Evolutionary conservation across 1,284 basidiomycete genomes (phyloP).

Genomic region (Tremellales sp.): DNA sequence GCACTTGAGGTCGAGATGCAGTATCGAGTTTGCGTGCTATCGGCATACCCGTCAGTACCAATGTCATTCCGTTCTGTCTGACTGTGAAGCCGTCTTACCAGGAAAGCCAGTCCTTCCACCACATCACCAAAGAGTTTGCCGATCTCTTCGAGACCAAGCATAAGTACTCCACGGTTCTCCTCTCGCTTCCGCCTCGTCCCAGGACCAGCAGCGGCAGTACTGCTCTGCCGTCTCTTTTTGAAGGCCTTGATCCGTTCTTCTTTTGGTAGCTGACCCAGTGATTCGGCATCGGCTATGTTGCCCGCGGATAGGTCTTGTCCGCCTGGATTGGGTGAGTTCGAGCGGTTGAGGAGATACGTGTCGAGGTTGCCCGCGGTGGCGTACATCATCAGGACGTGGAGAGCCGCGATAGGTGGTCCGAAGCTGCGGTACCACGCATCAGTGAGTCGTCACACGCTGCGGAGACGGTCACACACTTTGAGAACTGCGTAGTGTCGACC

Average conservation of each 20-base stretch:
- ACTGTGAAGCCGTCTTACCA: slow-evolving; percentile 56
- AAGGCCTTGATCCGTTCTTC: slow-evolving; percentile 60
- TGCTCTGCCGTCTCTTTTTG: slow-evolving; percentile 31
- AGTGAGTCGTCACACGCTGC: background rate
- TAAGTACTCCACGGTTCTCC: slow-evolving; percentile 61
- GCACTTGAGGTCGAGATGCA: slow-evolving; percentile 89
- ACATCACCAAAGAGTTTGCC: slow-evolving; percentile 71
- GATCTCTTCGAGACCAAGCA: slow-evolving; percentile 76
- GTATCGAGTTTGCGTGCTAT: slow-evolving; percentile 75
- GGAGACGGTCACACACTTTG: slow-evolving; percentile 38
- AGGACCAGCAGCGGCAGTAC: slow-evolving; percentile 22
- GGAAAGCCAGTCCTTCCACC: slow-evolving; percentile 69
- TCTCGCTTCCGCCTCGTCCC: slow-evolving; percentile 22
- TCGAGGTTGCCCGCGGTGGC: slow-evolving; percentile 80
- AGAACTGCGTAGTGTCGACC: slow-evolving; percentile 81
- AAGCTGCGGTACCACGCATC: slow-evolving; percentile 52
- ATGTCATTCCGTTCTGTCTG: background rate
- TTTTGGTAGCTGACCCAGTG: slow-evolving; percentile 54
- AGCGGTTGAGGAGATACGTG: slow-evolving; percentile 72
- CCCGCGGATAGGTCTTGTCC: slow-evolving; percentile 19
- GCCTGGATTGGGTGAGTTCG: slow-evolving; percentile 52
- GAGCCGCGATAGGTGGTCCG: slow-evolving; percentile 73
- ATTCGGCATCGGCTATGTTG: slow-evolving; percentile 32
- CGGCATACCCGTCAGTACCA: background rate
- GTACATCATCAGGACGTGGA: slow-evolving; percentile 89